Percentiles rank a stretch among this genome's conserved stretches.
These are phyloP conservation scores for Posidonia oceanica DNA, from an alignment of 116 monocot genomes.

Conservation along the genomic window DNA sequence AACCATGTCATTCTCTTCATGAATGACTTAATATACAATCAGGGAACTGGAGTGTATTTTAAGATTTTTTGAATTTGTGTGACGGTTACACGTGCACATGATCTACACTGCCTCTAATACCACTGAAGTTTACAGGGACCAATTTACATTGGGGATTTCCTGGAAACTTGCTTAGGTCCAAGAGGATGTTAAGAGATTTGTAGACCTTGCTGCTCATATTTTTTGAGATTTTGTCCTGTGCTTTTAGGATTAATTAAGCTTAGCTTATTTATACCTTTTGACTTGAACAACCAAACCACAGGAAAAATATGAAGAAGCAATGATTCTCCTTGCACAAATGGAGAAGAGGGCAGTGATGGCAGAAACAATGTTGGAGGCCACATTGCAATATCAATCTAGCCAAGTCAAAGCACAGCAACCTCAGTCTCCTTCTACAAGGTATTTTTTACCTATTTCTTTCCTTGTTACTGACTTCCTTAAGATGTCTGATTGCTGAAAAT, in stretches of 20 bases:
- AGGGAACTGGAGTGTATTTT: no score
- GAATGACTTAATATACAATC: no score
- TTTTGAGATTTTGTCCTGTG: not conserved
- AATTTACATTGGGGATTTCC: no score
- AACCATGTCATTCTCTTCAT: no score
- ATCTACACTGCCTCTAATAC: no score
- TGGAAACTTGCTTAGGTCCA: no score
- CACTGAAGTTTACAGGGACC: no score
- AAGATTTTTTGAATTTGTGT: no score
- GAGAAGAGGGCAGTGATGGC: conserved; percentile 98
- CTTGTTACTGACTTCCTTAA: not conserved
- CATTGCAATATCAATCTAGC: conserved; percentile 88
- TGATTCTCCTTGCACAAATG: conserved; percentile 53
- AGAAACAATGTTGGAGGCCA: conserved; percentile 96
- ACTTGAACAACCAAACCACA: conserved; percentile 15
- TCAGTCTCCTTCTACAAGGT: conserved; percentile 20
- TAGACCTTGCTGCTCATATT: not conserved
- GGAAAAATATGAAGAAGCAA: conserved; percentile 96
- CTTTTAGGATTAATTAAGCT: not conserved
- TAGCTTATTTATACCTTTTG: not conserved
- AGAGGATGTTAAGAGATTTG: not conserved
- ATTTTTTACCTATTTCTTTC: not conserved
- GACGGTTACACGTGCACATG: no score
- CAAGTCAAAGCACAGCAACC: conserved; percentile 63
- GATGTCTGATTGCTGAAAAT: not conserved